phyloP scores from a whole-genome alignment of 768 basidiomycete genomes.

The Thelephora aurantiotincta region DNA sequence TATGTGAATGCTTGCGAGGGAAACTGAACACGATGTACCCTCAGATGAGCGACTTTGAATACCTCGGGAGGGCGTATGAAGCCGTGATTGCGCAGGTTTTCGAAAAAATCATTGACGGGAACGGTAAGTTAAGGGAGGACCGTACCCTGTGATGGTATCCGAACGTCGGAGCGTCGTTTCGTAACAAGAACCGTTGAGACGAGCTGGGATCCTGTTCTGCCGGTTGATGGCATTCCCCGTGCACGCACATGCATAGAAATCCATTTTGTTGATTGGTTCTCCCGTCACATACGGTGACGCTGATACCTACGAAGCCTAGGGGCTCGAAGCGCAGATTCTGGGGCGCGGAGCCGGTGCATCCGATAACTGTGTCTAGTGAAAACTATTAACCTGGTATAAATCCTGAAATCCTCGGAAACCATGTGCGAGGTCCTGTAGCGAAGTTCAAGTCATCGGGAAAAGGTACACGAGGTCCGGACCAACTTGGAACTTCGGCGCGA shows the following conservation, averaged over 20 bases:
- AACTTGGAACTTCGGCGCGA: no score
- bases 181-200: no score
- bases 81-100: background rate
- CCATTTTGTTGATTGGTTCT: constrained; percentile 17
- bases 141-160: no score
- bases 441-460: no score
- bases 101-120: background rate
- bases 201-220: no score
- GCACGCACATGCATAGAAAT: no score
- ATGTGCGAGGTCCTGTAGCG: no score
- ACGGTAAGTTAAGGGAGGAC: background rate
- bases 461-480: no score
- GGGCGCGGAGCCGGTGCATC: constrained; percentile 73
- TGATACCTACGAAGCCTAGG: no score
- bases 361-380: constrained; percentile 45
- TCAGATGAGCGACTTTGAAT: background rate
- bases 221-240: no score
- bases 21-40: background rate
- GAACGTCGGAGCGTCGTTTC: no score
- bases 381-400: constrained; percentile 30
- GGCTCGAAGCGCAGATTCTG: constrained; percentile 69
- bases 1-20: background rate
- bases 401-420: constrained; percentile 45
- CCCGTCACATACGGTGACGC: constrained; percentile 36
- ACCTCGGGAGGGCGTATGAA: background rate